These are phyloP conservation scores for Blastobotrys muscicola DNA, from an alignment of 805 yeast species.

Conservation along the genomic window DNA sequence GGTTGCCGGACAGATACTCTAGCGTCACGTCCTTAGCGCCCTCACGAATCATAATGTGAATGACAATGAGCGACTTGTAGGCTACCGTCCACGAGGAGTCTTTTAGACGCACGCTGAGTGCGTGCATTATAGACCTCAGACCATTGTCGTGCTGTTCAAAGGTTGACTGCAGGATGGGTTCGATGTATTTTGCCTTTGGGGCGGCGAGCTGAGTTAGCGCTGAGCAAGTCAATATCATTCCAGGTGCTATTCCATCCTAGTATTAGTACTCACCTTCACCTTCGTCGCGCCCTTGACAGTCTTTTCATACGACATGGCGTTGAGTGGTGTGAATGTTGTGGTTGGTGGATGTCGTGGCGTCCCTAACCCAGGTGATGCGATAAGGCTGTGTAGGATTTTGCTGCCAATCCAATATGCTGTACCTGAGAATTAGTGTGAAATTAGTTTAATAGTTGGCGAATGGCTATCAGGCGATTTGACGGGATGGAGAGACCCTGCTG, in stretches of 20 bases:
- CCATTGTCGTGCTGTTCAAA: conserved; percentile 48
- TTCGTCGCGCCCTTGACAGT: not conserved
- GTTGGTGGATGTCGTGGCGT: no score
- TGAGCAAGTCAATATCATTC: not conserved
- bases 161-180: conserved; percentile 76
- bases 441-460: no score
- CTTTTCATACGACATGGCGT: not conserved
- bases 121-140: conserved; percentile 58
- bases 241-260: no score
- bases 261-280: not conserved
- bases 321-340: not conserved
- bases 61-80: conserved; percentile 72
- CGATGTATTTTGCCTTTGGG: conserved; percentile 94
- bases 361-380: no score
- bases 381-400: no score
- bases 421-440: no score
- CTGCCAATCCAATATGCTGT: no score
- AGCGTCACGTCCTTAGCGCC: conserved; percentile 75
- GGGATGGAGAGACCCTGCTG: no score
- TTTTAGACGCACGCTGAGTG: conserved; percentile 51
- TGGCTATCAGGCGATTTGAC: no score
- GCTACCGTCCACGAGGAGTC: conserved; percentile 89
- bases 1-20: conserved; percentile 43
- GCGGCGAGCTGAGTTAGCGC: conserved; percentile 58
- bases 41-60: conserved; percentile 87